Evolutionary conservation across 257 asterid genomes (phyloP).

Genomic region (Ligustrum vulgare): DNA sequence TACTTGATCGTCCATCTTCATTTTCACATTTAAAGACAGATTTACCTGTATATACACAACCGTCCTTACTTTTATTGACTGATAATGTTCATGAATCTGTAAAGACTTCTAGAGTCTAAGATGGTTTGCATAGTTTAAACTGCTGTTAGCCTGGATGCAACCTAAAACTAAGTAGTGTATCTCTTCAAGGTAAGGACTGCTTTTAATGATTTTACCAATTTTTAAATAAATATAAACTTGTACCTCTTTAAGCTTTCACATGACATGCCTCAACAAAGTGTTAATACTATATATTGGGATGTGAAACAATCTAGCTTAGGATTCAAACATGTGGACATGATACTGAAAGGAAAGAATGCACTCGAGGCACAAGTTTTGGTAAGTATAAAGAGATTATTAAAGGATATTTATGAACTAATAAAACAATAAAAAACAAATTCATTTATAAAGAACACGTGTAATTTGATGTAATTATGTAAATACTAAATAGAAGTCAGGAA

Average conservation of each 20-base stretch:
- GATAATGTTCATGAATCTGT: background rate
- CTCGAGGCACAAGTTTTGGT: background rate
- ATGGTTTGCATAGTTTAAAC: background rate
- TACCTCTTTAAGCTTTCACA: background rate
- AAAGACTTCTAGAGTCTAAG: background rate
- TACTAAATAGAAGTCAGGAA: no score
- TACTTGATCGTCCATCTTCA: conserved; percentile 31
- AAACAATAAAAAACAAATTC: no score
- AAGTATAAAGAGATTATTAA: background rate
- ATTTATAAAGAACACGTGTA: no score
- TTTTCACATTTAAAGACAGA: conserved; percentile 31
- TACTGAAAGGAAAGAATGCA: background rate
- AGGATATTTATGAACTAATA: no score
- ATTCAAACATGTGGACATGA: background rate
- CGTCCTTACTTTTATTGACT: background rate
- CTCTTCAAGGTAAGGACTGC: background rate
- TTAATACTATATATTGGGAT: background rate
- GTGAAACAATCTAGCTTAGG: background rate
- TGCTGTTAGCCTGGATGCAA: background rate
- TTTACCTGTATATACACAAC: conserved; percentile 23
- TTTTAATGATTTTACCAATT: background rate
- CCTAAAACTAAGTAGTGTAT: background rate
- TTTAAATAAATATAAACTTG: no score
- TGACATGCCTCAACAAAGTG: background rate
- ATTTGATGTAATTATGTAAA: no score